phyloP scores from a whole-genome alignment of 495 filamentous ascomycete species.

The Hyaloscypha hepaticicola region DNA sequence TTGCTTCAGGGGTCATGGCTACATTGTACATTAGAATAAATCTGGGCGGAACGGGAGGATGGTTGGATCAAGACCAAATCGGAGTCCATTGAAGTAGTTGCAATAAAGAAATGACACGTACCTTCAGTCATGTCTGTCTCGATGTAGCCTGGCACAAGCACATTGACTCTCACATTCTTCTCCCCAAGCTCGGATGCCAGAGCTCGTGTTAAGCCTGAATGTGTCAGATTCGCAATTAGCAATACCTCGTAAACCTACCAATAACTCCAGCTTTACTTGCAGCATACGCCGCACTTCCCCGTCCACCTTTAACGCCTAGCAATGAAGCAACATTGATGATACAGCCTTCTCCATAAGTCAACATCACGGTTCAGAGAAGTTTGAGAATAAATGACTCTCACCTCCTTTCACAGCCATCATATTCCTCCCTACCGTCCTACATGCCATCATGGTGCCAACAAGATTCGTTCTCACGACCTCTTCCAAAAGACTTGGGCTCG shows the following conservation, averaged over 20 bases:
- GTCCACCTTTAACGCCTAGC: conserved; percentile 60
- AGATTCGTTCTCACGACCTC: conserved; percentile 66
- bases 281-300: conserved; percentile 69
- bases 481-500: conserved; percentile 41
- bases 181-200: conserved; percentile 62
- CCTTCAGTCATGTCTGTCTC: conserved; percentile 73
- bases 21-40: conserved; percentile 36
- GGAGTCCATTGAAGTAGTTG: background rate
- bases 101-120: conserved; percentile 39
- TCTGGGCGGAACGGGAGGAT: conserved; percentile 4
- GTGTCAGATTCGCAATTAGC: background rate
- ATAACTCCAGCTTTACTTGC: conserved; percentile 79
- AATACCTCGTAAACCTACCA: conserved; percentile 40
- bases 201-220: conserved; percentile 62
- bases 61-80: background rate
- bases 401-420: conserved; percentile 47
- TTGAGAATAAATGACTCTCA: conserved; percentile 19
- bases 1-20: conserved; percentile 31
- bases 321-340: conserved; percentile 83
- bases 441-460: conserved; percentile 65
- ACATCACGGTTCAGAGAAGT: background rate
- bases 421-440: conserved; percentile 50
- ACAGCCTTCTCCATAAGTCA: conserved; percentile 40
- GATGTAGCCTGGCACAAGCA: conserved; percentile 81
- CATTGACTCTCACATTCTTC: conserved; percentile 67